Conservation (phyloP, 164 flowering plant species). For the Malania oleifera region DNA sequence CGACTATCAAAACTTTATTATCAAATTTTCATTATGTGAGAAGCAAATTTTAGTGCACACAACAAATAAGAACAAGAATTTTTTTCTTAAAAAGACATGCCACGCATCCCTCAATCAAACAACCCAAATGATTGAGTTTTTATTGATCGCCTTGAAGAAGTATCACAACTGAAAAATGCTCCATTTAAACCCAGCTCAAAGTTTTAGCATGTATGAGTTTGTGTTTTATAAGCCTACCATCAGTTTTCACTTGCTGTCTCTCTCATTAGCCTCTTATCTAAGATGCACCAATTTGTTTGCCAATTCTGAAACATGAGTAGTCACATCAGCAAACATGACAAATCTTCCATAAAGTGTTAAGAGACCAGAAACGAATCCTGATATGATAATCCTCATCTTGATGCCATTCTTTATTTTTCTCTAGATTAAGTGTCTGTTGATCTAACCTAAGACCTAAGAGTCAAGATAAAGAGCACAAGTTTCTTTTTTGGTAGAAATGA, state of each 20-base stretch:
- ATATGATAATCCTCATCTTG: background rate
- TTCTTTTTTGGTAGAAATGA: background rate
- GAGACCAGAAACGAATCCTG: background rate
- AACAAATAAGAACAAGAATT: background rate
- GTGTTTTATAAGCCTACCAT: no score
- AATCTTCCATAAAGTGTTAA: background rate
- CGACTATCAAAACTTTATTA: no score
- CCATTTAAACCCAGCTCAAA: no score
- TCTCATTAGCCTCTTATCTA: no score
- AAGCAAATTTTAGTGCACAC: no score
- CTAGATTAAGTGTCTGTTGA: background rate
- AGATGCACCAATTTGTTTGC: no score
- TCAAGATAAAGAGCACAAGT: background rate
- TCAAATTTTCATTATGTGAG: no score
- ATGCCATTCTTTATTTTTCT: background rate
- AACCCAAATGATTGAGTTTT: background rate
- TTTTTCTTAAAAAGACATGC: background rate
- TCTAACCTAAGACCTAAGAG: background rate
- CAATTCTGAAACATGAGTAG: slow-evolving; percentile 2
- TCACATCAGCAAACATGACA: background rate
- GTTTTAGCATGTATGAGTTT: no score
- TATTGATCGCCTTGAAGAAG: no score
- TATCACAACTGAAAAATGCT: no score
- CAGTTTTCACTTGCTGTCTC: no score
- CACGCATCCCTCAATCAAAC: background rate